phyloP scores from a whole-genome alignment of 345 rosid species.

The Ricinus communis region DNA sequence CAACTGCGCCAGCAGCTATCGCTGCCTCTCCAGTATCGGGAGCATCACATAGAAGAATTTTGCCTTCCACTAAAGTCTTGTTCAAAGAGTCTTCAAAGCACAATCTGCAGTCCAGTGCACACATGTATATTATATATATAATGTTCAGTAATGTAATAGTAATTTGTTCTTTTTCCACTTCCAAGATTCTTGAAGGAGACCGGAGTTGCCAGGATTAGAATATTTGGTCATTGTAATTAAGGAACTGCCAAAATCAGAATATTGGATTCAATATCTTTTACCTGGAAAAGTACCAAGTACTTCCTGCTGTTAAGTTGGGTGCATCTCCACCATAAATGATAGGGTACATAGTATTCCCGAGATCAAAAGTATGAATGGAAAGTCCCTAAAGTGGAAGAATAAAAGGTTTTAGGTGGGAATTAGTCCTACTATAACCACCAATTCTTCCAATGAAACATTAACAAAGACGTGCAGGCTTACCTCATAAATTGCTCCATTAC shows the following conservation, averaged over 20 bases:
- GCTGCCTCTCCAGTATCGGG: background rate
- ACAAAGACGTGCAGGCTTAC: background rate
- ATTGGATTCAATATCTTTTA: background rate
- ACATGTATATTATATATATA: background rate
- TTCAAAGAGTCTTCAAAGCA: background rate
- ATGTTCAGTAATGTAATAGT: too few species aligned
- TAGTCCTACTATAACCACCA: background rate
- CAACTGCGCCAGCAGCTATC: background rate
- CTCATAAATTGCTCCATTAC: slow-evolving; percentile 2
- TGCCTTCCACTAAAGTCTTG: slow-evolving; percentile 4
- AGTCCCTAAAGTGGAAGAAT: slow-evolving; percentile 15
- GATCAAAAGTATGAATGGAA: slow-evolving; percentile 22
- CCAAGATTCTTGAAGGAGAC: too few species aligned
- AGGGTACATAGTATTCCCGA: slow-evolving; percentile 7
- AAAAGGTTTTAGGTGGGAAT: background rate
- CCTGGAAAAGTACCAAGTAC: background rate
- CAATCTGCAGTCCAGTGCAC: background rate
- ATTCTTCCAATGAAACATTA: background rate
- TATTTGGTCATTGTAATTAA: too few species aligned
- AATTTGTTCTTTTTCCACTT: too few species aligned
- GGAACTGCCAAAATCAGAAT: background rate
- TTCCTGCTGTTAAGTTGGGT: slow-evolving; percentile 22
- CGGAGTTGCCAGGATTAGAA: too few species aligned
- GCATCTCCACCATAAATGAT: slow-evolving; percentile 31
- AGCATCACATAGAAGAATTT: slow-evolving; percentile 9